Base-by-base conservation (phyloP, 768 basidiomycete species). In the Trametes coccinea region DNA sequence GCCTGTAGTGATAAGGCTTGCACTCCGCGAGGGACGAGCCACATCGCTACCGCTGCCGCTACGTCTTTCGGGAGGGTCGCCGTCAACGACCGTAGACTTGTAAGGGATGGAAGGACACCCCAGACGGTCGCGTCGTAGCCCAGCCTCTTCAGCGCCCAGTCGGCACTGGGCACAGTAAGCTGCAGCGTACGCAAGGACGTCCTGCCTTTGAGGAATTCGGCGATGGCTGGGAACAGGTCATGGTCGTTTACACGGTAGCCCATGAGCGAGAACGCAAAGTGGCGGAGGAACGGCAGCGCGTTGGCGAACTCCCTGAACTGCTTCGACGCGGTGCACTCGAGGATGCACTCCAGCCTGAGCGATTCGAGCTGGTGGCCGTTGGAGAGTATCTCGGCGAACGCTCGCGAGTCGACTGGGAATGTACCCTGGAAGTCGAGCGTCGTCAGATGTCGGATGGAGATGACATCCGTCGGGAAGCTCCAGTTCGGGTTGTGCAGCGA, bases 41-140 rank as follows among this genome's bases (percentile, higher is more conserved):
- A 89, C 48, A 83, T 79, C 7, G 87, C 87, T 17, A 90, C 73
- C 2, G 84, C 82, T 0, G 86, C 79, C 0, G 85, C 79, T 41
- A 90, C 72, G 69, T 89, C 88, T 62, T 76, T 74, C 2, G 89
- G 88, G 66, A 89, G 83, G 4, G 83, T 83, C 56, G 89, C 86
- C 53, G 77, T 79, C 57, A 90, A 70, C 41, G 78, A 79, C n/a
- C 73, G 79, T 53, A 91, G 70, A 11, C 76, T 76, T 16, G 74
- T 71, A 29, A 91, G 72, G 5, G 80, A 80, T 0, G 88, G 88
- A 9, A 91, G 75, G 7, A 89, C 84, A 9, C 88, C 88, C 88
- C 87, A 90, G 6, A 84, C 78, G 0, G 84, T 81, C 0, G 88
- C 85, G 63, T 89, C 85, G 64, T 87, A 89, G 30, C 89, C 89